Evolutionary conservation across 1,284 basidiomycete genomes (phyloP).

Genomic region (Taiwanofungus camphoratus): DNA sequence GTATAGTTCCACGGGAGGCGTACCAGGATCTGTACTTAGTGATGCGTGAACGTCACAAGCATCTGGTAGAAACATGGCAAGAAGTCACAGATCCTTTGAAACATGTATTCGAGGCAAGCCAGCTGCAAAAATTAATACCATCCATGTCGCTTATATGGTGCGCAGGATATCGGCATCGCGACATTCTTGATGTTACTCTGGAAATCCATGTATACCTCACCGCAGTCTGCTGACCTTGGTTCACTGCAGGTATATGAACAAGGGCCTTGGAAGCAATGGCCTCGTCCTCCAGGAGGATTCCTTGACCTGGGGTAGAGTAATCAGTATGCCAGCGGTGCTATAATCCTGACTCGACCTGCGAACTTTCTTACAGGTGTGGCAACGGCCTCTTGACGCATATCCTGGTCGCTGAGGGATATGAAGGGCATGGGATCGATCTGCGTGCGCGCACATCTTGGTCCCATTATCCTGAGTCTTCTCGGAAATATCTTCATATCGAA

Average conservation of each 20-base stretch:
- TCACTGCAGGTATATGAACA: slow-evolving; percentile 13
- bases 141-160: not conserved
- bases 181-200: slow-evolving; percentile 91
- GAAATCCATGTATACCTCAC: slow-evolving; percentile 60
- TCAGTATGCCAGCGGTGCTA: slow-evolving; percentile 1
- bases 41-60: slow-evolving; percentile 80
- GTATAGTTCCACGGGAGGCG: slow-evolving; percentile 65
- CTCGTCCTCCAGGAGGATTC: slow-evolving; percentile 78
- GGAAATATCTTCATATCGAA: slow-evolving; percentile 51
- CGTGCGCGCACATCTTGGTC: slow-evolving; percentile 68
- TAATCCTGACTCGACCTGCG: not conserved
- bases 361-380: slow-evolving; percentile 53
- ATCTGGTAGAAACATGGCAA: slow-evolving; percentile 68
- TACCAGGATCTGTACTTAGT: slow-evolving; percentile 90
- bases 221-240: slow-evolving; percentile 9
- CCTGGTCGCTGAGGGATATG: slow-evolving; percentile 77
- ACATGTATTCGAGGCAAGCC: slow-evolving; percentile 76
- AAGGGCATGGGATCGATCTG: slow-evolving; percentile 80
- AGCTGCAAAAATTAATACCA: not conserved
- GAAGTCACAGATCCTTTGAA: slow-evolving; percentile 81
- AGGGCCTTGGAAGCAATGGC: slow-evolving; percentile 73
- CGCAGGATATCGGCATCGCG: slow-evolving; percentile 83
- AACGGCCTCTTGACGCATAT: slow-evolving; percentile 90
- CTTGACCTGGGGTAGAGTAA: slow-evolving; percentile 77
- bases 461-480: slow-evolving; percentile 61